Conservation (phyloP, 164 flowering plant genomes). For the Stephania cephalantha region DNA sequence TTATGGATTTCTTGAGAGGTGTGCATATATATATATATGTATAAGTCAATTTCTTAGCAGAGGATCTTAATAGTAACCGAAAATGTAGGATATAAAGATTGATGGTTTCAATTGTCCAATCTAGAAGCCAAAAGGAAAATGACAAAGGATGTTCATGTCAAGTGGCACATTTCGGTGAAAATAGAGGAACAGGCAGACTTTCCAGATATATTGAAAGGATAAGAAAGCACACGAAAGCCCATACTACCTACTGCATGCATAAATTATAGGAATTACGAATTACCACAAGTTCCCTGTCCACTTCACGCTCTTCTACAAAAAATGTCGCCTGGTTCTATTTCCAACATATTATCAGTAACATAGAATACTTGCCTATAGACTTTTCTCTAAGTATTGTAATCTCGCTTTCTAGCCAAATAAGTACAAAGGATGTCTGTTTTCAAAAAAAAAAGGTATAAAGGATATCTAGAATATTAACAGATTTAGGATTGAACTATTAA, state of each 20-base stretch:
- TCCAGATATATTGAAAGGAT: background rate
- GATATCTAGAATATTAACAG: background rate
- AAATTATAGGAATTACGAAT: background rate
- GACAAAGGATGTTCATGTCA: background rate
- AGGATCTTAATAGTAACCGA: background rate
- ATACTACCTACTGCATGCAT: background rate
- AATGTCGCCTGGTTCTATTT: background rate
- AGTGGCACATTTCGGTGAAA: background rate
- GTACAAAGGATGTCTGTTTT: background rate
- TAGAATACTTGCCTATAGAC: background rate
- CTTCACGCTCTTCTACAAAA: background rate
- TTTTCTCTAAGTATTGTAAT: background rate
- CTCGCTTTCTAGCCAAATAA: background rate
- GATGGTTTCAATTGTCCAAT: too few species aligned
- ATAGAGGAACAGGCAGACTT: background rate
- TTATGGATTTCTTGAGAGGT: background rate
- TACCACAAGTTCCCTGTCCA: background rate
- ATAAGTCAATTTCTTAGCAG: background rate
- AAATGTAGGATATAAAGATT: too few species aligned
- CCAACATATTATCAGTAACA: background rate
- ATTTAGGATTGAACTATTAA: constrained; percentile 3
- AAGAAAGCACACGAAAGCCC: background rate
- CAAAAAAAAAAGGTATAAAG: background rate
- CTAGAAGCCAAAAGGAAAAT: too few species aligned
- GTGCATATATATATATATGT: too few species aligned